These are phyloP conservation scores for Backusella westeae DNA, from an alignment of 192 early-diverging fungal species.

Conservation along the genomic window DNA sequence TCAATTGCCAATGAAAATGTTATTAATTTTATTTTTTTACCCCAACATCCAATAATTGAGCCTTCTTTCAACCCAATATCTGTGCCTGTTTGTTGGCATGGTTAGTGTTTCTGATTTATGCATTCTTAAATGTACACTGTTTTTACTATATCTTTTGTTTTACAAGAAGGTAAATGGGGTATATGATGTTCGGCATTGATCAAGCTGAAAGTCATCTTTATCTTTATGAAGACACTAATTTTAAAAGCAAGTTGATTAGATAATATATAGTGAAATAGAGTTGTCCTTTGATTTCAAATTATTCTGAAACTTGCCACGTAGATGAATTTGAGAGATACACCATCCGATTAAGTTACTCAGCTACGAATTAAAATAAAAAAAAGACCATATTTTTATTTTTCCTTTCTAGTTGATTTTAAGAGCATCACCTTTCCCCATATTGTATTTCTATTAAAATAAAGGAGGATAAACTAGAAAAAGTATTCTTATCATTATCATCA, in stretches of 20 bases:
- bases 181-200: background rate
- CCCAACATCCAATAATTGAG: background rate
- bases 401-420: no score
- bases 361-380: background rate
- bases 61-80: background rate
- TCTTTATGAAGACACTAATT: no score
- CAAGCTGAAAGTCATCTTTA: no score
- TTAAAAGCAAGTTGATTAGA: no score
- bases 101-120: background rate
- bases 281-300: background rate
- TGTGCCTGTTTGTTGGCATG: background rate
- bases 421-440: no score
- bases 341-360: background rate
- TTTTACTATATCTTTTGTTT: background rate
- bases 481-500: background rate
- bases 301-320: conserved; percentile 5
- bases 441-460: background rate
- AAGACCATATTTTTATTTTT: background rate
- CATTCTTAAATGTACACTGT: background rate
- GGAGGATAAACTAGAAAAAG: background rate
- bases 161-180: background rate
- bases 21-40: background rate
- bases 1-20: background rate
- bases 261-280: background rate
- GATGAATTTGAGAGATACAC: background rate